phyloP scores from a whole-genome alignment of 192 early-diverging fungal species.

The Jimgerdemannia flammicorona region DNA sequence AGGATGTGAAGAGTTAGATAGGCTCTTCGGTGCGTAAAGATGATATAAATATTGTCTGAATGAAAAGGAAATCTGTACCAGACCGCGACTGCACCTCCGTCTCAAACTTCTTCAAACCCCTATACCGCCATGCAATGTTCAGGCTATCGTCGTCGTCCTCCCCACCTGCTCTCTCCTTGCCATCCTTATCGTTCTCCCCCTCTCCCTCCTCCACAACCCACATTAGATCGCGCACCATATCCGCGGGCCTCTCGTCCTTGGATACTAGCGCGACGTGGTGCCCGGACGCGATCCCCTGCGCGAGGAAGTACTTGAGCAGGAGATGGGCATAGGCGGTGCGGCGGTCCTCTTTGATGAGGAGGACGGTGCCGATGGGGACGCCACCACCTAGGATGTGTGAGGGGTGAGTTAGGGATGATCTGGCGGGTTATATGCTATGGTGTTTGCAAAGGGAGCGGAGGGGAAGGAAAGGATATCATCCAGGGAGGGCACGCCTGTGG shows the following conservation, averaged over 20 bases:
- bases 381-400: constrained; percentile 71
- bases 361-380: constrained; percentile 73
- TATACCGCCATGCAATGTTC: constrained; percentile 95
- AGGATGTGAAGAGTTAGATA: no score
- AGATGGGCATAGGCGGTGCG: constrained; percentile 78
- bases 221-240: constrained; percentile 59
- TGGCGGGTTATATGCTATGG: neutral
- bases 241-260: constrained; percentile 61
- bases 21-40: no score
- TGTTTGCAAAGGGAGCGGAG: neutral
- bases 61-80: constrained; percentile 21
- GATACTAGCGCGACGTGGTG: constrained; percentile 69
- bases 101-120: constrained; percentile 70
- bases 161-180: constrained; percentile 25
- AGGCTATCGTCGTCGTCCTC: constrained; percentile 55
- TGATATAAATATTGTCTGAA: neutral
- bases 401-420: constrained; percentile 6
- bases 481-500: constrained; percentile 79
- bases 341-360: constrained; percentile 77
- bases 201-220: constrained; percentile 54
- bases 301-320: constrained; percentile 77
- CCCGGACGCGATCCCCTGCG: constrained; percentile 76
- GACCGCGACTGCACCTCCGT: constrained; percentile 33
- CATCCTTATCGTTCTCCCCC: constrained; percentile 35
- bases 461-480: constrained; percentile 61